Base-by-base conservation (phyloP, 371 early-diverging fungal species). In the Chytridium lagenaria region DNA sequence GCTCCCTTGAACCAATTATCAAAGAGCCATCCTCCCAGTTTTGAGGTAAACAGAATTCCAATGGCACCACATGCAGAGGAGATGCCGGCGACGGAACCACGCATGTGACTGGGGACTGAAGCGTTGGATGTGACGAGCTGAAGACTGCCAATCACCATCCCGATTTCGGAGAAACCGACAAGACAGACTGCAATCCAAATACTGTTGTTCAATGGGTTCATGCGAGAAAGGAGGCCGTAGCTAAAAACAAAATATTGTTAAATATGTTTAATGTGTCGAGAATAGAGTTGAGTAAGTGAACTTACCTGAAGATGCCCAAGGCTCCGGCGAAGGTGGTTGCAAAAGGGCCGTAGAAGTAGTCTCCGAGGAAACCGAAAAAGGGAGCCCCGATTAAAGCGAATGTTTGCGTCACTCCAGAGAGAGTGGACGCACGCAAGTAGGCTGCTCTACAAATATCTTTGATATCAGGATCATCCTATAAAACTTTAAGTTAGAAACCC, bases 81-180 rank as follows among this genome's bases (percentile, higher is more conserved):
- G 0, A 89, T 84, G 15, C 93, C 93, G 0, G 93, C 89, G 0
- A 92, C 88, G 59, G 83, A 80, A 10, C 93, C 94, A 39, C 89
- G 83, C 34, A 86, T 78, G 36, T 85, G 80, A 22, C 73, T 71
- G 1, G 88, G 84, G 5, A 91, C 78, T 33, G 69, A 49, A 1
- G 68, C 52, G n/a, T 78, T 64, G 0, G 86, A 85, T 50, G 88
- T 86, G 44, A 89, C 86, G 65, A 93, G 81, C 0, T 90, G 82
- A 82, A 94, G 85, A 10, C 89, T 87, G 0, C 89, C 85, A 49
- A 92, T 87, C 50, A 94, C 91, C 84, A 92, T 87, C 66, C 92
- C 94, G 68, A 91, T 91, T 77, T 92, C 88, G 26, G 90, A 92
- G 50, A 90, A 73, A 7, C 93, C 93, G 36, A 90, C 78, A 49